Base-by-base conservation (phyloP, 139 green algal genomes). In the Ettlia oleoabundans region DNA sequence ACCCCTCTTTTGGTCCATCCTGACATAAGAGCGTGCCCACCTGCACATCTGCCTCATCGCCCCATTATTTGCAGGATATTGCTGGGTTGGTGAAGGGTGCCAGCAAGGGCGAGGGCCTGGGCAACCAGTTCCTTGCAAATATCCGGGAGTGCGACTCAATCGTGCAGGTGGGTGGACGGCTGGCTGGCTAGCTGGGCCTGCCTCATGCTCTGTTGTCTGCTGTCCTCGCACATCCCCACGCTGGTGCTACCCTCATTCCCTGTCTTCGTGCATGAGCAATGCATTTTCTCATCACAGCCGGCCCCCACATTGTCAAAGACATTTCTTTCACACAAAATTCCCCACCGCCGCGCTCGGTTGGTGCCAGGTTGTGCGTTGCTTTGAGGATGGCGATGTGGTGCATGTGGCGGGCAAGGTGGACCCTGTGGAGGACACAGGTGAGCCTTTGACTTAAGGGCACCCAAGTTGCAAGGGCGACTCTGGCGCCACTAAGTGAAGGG, bases 91-190 rank as follows among this genome's bases (percentile, higher is more conserved):
- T 99, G 9, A 94, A 95, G 78, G 95, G 95, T 28, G 95, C 95
- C 67, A 92, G 80, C 74, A 93, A 96, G 80, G 96, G 95, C 26
- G 94, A 97, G 86, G 97, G 97, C 41, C 90, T 99, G 84, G 97
- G 97, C 41, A 99, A 99, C 91, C 94, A 98, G 88, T 99, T 99
- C 86, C 91, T 99, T 42, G 93, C 93, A 42, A 96, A 98, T 91
- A 99, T 99, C 78, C 87, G 96, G 2, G 94, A 98, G 83, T 96
- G 94, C 35, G 95, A 99, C 84, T 92, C 91, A 47, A 93, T 99
- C 55, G 94, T 97, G 41, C 94, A 98, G 91, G 91, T 95, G 67
- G 3, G 78, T 2, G 10, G 10, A 53, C 28, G 42, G 70, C 32
- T 19, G 21, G 35, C 65, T 73, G 37, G 37, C 37, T 15, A 4